Evolutionary conservation across 139 green algal species (phyloP), one percentile per base, ranked within the genome.

Genomic region (Yamagishiella unicocca): DNA sequence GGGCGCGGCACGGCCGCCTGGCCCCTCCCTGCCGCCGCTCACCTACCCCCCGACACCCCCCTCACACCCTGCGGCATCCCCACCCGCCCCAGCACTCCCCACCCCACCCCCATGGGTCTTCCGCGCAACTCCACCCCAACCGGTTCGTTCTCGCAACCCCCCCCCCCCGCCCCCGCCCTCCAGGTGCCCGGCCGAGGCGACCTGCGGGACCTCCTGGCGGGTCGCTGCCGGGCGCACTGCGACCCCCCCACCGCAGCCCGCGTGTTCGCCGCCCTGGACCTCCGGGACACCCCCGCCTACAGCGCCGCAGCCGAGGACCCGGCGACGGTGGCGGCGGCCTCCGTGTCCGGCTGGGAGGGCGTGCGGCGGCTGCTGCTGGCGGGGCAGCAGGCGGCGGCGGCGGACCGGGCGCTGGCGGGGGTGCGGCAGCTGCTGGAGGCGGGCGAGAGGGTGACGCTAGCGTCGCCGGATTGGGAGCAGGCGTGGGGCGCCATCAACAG

Each of bases 401-500:
- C 79, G 61, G 61, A 85, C 21, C n/a, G 38, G 29, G 40, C 54
- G n/a, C 19, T 85, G 40, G 62, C 62, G 40, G 38, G 29, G 2
- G 27, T 64, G 29, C 7, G 61, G 38, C 7, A 17, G 61, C 38
- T 85, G 79, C 2, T 85, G 21, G 79, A 75, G 29, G 21, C 22
- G 5, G 79, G 58, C 29, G 22, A 37, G 21, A 22, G 79, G 61
- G 25, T 75, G 24, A 46, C 61, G 1, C 35, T 76, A 2, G 12
- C 35, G 29, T 33, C 38, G 8, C 1, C 40, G 4, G 61, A 85
- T 29, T 85, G 79, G 79, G 61, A 85, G 61, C 17, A 50, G 79
- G 61, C 42, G 29, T 76, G 79, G 79, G 40, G 61, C 38, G 42
- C 42, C 7, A 38, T 85, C 27, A 85, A 85, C 61, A 85, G 77